Evolutionary conservation across 805 yeast genomes (phyloP).

Genomic region (Suhomyces prunicola): DNA sequence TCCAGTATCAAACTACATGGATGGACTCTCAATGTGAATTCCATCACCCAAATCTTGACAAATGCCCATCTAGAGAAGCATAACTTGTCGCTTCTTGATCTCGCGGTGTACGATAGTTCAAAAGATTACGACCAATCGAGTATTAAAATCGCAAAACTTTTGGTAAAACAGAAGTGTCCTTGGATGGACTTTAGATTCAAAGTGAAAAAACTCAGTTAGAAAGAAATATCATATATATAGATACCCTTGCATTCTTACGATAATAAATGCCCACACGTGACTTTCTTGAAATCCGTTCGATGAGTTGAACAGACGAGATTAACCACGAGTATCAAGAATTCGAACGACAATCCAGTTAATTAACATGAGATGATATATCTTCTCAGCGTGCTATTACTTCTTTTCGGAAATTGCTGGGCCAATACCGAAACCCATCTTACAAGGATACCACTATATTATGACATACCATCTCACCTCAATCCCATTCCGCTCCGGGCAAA

Average conservation of each 20-base stretch:
- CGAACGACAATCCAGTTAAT: background rate
- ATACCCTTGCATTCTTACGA: background rate
- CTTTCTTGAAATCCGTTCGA: background rate
- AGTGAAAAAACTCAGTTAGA: background rate
- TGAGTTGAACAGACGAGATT: background rate
- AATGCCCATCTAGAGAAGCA: slow-evolving; percentile 1
- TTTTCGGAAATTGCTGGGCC: slow-evolving; percentile 14
- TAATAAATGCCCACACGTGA: background rate
- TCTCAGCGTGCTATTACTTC: background rate
- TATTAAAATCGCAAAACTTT: background rate
- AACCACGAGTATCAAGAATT: background rate
- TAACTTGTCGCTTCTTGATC: slow-evolving; percentile 7
- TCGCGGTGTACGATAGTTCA: slow-evolving; percentile 8
- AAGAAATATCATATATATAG: background rate
- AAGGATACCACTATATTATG: slow-evolving; percentile 33
- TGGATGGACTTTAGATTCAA: background rate
- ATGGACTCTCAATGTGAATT: slow-evolving; percentile 18
- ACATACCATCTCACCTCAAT: slow-evolving; percentile 22
- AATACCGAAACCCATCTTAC: slow-evolving; percentile 38
- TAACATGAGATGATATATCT: slow-evolving; percentile 5
- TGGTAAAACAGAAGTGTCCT: background rate
- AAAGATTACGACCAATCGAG: background rate
- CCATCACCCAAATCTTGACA: background rate
- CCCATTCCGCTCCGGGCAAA: background rate
- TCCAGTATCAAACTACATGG: slow-evolving; percentile 17